A percentile compares a stretch with the other conserved stretches of the same genome.
Conservation (phyloP, 164 flowering plant genomes). For the Protea cynaroides region DNA sequence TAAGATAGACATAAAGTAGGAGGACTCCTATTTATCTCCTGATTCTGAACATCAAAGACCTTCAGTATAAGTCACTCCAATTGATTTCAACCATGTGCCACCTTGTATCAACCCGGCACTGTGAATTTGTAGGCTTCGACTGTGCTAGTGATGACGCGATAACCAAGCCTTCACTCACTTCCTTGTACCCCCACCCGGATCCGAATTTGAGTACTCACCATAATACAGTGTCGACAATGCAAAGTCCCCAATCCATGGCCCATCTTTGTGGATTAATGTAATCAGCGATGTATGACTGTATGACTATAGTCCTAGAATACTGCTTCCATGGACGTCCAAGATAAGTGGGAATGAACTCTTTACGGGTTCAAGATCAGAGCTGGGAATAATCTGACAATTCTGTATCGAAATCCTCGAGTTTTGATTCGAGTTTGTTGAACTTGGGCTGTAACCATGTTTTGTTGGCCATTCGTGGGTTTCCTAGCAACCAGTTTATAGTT, state of each 20-base stretch:
- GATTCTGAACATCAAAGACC: conserved; percentile 11
- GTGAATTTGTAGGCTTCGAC: conserved; percentile 18
- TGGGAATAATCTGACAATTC: conserved; percentile 18
- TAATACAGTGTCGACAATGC: conserved; percentile 19
- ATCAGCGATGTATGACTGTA: conserved; percentile 15
- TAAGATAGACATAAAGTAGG: too few relatives aligned
- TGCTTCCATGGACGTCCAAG: conserved; percentile 26
- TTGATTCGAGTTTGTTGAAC: conserved; percentile 33
- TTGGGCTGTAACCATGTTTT: conserved; percentile 35
- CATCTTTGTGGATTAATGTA: conserved; percentile 20
- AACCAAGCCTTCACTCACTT: conserved; percentile 23
- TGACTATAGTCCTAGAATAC: conserved; percentile 19
- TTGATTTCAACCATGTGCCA: conserved; percentile 14
- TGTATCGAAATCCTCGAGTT: conserved; percentile 33
- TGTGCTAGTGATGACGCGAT: conserved; percentile 15
- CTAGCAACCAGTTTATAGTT: conserved; percentile 21
- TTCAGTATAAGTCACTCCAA: conserved; percentile 18
- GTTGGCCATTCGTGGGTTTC: conserved; percentile 23
- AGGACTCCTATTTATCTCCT: too few relatives aligned
- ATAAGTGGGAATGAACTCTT: conserved; percentile 8
- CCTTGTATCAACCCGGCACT: conserved; percentile 21
- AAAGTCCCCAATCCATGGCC: conserved; percentile 11
- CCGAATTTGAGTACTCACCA: conserved; percentile 22
- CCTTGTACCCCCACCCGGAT: conserved; percentile 17
- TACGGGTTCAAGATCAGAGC: conserved; percentile 25